These are phyloP conservation scores for Geranium rotundifolium DNA, from an alignment of 345 rosid species.

Conservation along the genomic window DNA sequence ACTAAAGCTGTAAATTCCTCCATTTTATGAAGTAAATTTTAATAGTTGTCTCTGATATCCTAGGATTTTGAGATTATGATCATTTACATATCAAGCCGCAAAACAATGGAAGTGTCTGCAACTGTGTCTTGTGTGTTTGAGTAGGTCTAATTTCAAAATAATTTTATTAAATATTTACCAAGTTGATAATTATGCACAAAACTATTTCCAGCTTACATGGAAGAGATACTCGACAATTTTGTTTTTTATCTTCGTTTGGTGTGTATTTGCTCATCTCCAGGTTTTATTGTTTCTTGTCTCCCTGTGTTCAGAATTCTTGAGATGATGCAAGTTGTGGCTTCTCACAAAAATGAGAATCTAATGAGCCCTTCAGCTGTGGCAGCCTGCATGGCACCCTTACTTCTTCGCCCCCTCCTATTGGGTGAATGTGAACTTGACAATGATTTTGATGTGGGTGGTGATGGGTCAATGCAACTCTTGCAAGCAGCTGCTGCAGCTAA, in stretches of 20 bases:
- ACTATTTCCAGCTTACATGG: not conserved
- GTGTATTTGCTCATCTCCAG: not conserved
- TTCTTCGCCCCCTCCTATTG: constrained; percentile 90
- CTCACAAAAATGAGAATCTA: constrained; percentile 60
- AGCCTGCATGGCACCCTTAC: constrained; percentile 99
- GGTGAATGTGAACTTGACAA: constrained; percentile 95
- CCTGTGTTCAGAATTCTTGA: constrained; percentile 60
- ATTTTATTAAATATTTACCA: too few relatives aligned
- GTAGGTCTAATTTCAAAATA: not conserved
- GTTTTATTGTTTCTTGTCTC: constrained; percentile 11
- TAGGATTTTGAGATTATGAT: not conserved
- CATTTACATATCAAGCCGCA: not conserved
- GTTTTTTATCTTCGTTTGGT: constrained; percentile 2
- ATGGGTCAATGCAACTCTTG: constrained; percentile 84
- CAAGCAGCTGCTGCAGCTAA: constrained; percentile 99
- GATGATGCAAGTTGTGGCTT: constrained; percentile 89
- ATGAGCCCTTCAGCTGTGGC: constrained; percentile 99
- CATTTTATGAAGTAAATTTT: too few relatives aligned
- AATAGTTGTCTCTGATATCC: too few relatives aligned
- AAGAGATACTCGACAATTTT: not conserved
- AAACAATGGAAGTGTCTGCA: not conserved
- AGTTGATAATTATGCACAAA: not conserved
- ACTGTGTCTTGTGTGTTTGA: not conserved
- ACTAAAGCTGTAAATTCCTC: too few relatives aligned
- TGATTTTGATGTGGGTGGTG: constrained; percentile 87